A percentile compares a stretch with the other conserved stretches of the same genome.
Evolutionary conservation across 495 filamentous ascomycete species (phyloP).

Genomic region (Penicillium pulvis): DNA sequence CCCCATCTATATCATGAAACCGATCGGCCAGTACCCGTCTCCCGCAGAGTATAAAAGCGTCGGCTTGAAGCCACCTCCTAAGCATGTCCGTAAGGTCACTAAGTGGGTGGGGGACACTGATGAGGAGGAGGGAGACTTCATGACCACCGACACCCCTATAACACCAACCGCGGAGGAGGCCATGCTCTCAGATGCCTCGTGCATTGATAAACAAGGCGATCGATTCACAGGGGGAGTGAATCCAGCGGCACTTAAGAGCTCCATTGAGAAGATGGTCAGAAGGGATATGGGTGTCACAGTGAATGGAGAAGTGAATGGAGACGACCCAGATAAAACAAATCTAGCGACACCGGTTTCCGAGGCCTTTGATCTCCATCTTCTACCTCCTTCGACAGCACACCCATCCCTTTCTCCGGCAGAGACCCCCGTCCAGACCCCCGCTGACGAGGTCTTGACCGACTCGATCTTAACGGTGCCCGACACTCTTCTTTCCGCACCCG

Average conservation of each 20-base stretch:
- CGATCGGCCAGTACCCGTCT: conserved; percentile 31
- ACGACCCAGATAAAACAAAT: conserved; percentile 10
- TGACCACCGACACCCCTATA: conserved; percentile 16
- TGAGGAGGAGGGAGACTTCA: conserved; percentile 7
- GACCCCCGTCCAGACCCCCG: conserved; percentile 7
- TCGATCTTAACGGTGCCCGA: conserved; percentile 6
- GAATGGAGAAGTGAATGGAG: conserved; percentile 5
- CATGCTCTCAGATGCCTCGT: conserved; percentile 8
- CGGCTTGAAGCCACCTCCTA: conserved; percentile 19
- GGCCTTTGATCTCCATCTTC: conserved; percentile 7
- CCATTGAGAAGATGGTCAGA: conserved; percentile 6
- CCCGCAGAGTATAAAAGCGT: conserved; percentile 26
- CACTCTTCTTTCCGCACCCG: conserved; percentile 2
- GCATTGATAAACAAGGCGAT: conserved; percentile 9
- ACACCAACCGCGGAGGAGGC: conserved; percentile 22
- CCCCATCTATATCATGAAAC: conserved; percentile 23
- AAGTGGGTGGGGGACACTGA: conserved; percentile 13
- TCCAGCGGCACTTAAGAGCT: conserved; percentile 3
- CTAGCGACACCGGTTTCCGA: conserved; percentile 19
- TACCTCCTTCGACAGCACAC: not conserved
- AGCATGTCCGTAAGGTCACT: conserved; percentile 5
- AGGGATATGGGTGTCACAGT: not conserved
- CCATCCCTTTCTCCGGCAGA: conserved; percentile 13
- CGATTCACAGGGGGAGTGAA: conserved; percentile 9
- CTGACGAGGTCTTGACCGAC: conserved; percentile 12